These are phyloP conservation scores for Jacaranda mimosifolia DNA, from an alignment of 257 asterid genomes.

Conservation along the genomic window DNA sequence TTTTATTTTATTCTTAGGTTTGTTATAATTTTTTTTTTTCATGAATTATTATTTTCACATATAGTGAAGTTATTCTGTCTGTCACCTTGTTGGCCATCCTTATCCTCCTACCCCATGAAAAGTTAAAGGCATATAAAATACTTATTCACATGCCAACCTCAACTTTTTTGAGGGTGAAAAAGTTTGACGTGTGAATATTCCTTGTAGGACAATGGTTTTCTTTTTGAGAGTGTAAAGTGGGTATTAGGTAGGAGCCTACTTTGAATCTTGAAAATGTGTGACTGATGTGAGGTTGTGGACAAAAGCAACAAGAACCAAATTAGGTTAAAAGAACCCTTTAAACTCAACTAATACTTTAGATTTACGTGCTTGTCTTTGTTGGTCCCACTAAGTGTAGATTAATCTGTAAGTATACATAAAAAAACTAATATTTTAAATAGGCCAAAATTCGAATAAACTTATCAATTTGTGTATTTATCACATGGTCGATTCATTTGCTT, in stretches of 20 bases:
- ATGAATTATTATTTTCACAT: neutral
- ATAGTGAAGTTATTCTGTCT: neutral
- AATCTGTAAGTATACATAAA: neutral
- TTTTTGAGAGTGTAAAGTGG: slow-evolving; percentile 27
- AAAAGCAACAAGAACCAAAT: slow-evolving; percentile 27
- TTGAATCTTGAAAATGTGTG: slow-evolving; percentile 29
- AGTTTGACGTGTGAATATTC: slow-evolving; percentile 28
- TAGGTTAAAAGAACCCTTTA: slow-evolving; percentile 50
- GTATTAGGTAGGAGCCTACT: slow-evolving; percentile 38
- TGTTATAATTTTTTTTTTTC: neutral
- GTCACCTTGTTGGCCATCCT: neutral
- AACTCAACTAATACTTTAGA: slow-evolving; percentile 33
- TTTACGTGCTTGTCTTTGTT: slow-evolving; percentile 32
- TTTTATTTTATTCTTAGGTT: neutral
- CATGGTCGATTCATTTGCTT: no score
- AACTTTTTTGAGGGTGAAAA: slow-evolving; percentile 19
- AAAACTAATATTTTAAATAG: no score
- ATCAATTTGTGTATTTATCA: no score
- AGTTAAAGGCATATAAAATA: neutral
- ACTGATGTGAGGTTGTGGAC: slow-evolving; percentile 32
- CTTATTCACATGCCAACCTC: slow-evolving; percentile 4
- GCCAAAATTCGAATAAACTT: neutral
- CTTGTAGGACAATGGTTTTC: slow-evolving; percentile 23
- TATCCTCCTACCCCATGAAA: neutral
- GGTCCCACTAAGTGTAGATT: neutral